Evolutionary conservation across 306 rosid genomes (phyloP), one percentile per base, ranked within the genome.

Genomic region (Quercus suber): DNA sequence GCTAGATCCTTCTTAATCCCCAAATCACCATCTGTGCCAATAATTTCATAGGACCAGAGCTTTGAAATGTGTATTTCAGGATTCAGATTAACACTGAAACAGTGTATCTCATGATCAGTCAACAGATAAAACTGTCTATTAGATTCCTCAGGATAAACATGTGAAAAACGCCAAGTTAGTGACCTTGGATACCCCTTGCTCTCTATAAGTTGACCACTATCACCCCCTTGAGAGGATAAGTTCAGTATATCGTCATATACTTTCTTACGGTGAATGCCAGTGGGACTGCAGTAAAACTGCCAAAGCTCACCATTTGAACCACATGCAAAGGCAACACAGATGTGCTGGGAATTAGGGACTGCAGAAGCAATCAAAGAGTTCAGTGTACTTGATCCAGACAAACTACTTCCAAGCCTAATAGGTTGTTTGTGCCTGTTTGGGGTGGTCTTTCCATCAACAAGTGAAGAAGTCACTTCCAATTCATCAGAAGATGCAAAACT

Each of bases 1-100:
- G 99, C 99, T 76, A 95, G 86, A 88, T 91, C 99, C 86, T 92
- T 91, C 86, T 90, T 95, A 31, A 92, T 91, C 64, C 96, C 98
- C 81, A 82, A 78, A 79, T 89, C 99, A 73, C 90, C 90, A 84
- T 93, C 98, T 18, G 92, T 88, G 78, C 99, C 93, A 79, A 95
- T 87, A 57, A 95, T 83, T 78, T 91, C 92, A 85, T 95, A 92
- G 57, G 94, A 89, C 99, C 99, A 95, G 73, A 91, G 87, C 85
- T 88, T 91, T 51, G 86, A 87, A 81, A 95, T 89, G 64, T 15
- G 84, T 23, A 85, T 73, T 35, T 87, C 89, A 71, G 88, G 87
- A 85, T 59, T 85, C 83, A 93, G 82, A 68, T 82, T 86, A 72
- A 90, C 61, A 41, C 58, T 76, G 74, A 93, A 91, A 78, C 98